Evolutionary conservation across 371 early-diverging fungal species (phyloP).

Genomic region (Neoconidiobolus thromboides): DNA sequence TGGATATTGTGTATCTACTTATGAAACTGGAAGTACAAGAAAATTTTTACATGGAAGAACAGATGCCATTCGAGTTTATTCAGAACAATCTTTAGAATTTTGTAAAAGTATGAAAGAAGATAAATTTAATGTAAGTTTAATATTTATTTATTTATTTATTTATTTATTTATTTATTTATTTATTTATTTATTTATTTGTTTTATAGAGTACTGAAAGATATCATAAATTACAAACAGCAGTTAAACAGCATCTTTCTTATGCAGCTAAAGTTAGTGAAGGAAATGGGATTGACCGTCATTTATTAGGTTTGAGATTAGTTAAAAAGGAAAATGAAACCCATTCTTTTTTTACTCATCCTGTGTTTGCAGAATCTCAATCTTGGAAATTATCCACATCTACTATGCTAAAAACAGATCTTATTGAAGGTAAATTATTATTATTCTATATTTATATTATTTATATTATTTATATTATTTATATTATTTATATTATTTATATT

Average conservation of each 20-base stretch:
- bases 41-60: conserved; percentile 64
- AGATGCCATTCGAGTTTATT: conserved; percentile 61
- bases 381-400: conserved; percentile 65
- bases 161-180: neutral
- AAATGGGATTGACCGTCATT: conserved; percentile 63
- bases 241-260: conserved; percentile 38
- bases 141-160: too few species aligned
- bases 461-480: too few species aligned
- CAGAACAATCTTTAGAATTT: conserved; percentile 37
- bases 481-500: too few species aligned
- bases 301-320: conserved; percentile 50
- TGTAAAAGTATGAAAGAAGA: conserved; percentile 40
- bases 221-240: conserved; percentile 34
- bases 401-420: conserved; percentile 42
- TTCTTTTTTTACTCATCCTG: conserved; percentile 54
- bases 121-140: conserved; percentile 10
- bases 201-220: conserved; percentile 31
- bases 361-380: conserved; percentile 30
- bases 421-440: conserved; percentile 25
- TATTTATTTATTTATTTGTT: neutral
- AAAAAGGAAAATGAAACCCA: conserved; percentile 22
- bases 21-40: conserved; percentile 70
- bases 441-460: neutral
- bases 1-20: conserved; percentile 37
- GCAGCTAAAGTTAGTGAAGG: conserved; percentile 47